Conservation (phyloP, 805 yeast species). For the Wickerhamiella parazyma region DNA sequence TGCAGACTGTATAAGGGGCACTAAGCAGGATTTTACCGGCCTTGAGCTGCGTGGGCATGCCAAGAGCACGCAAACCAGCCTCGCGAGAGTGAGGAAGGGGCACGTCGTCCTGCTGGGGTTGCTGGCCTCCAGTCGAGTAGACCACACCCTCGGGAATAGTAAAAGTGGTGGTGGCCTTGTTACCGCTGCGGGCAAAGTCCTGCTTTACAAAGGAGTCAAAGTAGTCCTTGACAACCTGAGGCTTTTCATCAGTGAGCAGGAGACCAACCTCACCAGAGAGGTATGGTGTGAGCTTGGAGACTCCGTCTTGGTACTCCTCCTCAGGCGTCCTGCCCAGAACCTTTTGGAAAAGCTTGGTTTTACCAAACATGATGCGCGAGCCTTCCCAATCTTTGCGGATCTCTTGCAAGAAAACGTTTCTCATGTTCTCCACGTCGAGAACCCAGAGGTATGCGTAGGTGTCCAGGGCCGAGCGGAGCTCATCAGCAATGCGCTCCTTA, state of each 20-base stretch:
- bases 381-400: slow-evolving; percentile 89
- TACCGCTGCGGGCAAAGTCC: slow-evolving; percentile 85
- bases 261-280: slow-evolving; percentile 76
- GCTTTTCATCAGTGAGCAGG: slow-evolving; percentile 76
- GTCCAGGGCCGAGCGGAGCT: slow-evolving; percentile 71
- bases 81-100: slow-evolving; percentile 95
- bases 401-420: slow-evolving; percentile 91
- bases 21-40: slow-evolving; percentile 73
- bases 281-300: slow-evolving; percentile 50
- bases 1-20: slow-evolving; percentile 68
- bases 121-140: slow-evolving; percentile 90
- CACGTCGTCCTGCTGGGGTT: slow-evolving; percentile 81
- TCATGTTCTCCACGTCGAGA: slow-evolving; percentile 74
- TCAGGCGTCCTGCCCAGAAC: slow-evolving; percentile 80
- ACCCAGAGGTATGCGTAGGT: slow-evolving; percentile 70
- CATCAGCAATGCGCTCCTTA: slow-evolving; percentile 83
- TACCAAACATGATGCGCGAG: slow-evolving; percentile 77
- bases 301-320: slow-evolving; percentile 79
- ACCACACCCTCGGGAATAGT: slow-evolving; percentile 80
- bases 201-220: slow-evolving; percentile 62
- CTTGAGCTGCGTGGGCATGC: slow-evolving; percentile 82
- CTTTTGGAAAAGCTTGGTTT: slow-evolving; percentile 82
- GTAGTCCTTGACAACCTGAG: slow-evolving; percentile 80
- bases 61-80: slow-evolving; percentile 77
- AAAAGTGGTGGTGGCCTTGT: slow-evolving; percentile 70